Percentiles rank a stretch among this genome's conserved stretches.
Conservation (phyloP, 106 monocot species). For the Cymbidium sinense region DNA sequence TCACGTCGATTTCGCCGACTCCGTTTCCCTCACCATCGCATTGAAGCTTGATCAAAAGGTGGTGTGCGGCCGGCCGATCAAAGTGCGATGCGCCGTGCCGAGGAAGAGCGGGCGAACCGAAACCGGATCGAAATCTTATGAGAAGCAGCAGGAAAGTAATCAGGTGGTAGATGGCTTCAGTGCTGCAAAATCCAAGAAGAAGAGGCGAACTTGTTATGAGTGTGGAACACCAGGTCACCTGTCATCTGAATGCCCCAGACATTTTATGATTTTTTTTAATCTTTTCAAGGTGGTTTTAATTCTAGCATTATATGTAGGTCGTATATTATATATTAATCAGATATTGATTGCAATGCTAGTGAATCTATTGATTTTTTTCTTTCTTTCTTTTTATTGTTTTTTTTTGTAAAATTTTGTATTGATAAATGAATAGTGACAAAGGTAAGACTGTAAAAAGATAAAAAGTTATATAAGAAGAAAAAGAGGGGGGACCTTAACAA, state of each 20-base stretch:
- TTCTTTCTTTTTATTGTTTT: too few species aligned
- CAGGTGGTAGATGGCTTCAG: neutral
- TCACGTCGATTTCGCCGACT: conserved; percentile 78
- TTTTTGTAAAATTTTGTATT: too few species aligned
- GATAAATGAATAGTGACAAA: too few species aligned
- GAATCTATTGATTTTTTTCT: too few species aligned
- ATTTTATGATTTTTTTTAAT: neutral
- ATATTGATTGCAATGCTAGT: too few species aligned
- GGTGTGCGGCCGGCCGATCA: conserved; percentile 65
- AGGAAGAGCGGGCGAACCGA: conserved; percentile 19
- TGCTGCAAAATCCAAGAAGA: conserved; percentile 34
- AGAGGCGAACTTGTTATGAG: conserved; percentile 68
- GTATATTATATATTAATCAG: too few species aligned
- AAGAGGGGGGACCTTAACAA: too few species aligned
- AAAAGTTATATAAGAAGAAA: too few species aligned
- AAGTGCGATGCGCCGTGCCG: conserved; percentile 79
- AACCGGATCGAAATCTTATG: neutral
- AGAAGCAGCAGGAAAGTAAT: neutral
- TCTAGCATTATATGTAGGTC: too few species aligned
- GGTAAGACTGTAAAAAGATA: too few species aligned
- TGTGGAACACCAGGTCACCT: conserved; percentile 81
- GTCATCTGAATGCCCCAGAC: conserved; percentile 52
- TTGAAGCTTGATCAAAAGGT: conserved; percentile 76
- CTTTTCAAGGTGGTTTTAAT: neutral
- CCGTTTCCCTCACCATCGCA: conserved; percentile 43